Percentiles rank a stretch among this genome's conserved stretches.
Evolutionary conservation across 805 yeast species (phyloP).

Genomic region (Debaryomyces tyrocola): DNA sequence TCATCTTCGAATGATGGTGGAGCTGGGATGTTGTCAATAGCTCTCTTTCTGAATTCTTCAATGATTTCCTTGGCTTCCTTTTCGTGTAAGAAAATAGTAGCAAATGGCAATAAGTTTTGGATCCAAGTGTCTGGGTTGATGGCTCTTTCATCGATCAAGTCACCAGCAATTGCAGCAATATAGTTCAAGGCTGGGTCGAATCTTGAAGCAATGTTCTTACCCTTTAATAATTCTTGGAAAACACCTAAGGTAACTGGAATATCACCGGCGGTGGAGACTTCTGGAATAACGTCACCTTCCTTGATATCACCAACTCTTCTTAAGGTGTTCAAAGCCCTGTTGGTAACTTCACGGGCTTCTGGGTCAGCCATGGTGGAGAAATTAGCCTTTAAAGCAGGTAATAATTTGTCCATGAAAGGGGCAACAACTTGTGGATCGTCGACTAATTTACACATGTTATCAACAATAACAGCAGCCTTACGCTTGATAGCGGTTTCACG

Average conservation of each 20-base stretch:
- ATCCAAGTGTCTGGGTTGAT: slow-evolving; percentile 93
- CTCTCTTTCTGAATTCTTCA: slow-evolving; percentile 93
- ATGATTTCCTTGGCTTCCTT: slow-evolving; percentile 80
- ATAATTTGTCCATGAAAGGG: slow-evolving; percentile 93
- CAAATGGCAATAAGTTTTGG: slow-evolving; percentile 85
- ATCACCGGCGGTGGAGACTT: slow-evolving; percentile 99
- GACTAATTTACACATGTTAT: slow-evolving; percentile 99
- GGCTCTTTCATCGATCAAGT: slow-evolving; percentile 94
- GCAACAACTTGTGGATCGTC: slow-evolving; percentile 99
- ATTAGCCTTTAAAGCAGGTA: slow-evolving; percentile 95
- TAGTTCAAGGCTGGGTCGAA: slow-evolving; percentile 76
- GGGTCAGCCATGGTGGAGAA: slow-evolving; percentile 98
- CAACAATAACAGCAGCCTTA: slow-evolving; percentile 98
- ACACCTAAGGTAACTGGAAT: slow-evolving; percentile 80
- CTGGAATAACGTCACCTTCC: slow-evolving; percentile 88
- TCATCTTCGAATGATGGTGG: slow-evolving; percentile 95
- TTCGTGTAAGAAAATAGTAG: slow-evolving; percentile 95
- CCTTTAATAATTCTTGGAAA: slow-evolving; percentile 70
- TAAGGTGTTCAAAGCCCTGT: slow-evolving; percentile 94
- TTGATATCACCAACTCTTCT: slow-evolving; percentile 98
- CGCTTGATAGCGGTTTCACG: slow-evolving; percentile 99
- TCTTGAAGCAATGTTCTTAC: slow-evolving; percentile 68
- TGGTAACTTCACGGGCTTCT: slow-evolving; percentile 98
- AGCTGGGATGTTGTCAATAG: slow-evolving; percentile 97
- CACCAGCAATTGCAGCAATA: slow-evolving; percentile 97